A percentile compares a stretch with the other conserved stretches of the same genome.
These are phyloP conservation scores for Butyriboletus loyo DNA, from an alignment of 768 basidiomycete genomes.

Conservation along the genomic window DNA sequence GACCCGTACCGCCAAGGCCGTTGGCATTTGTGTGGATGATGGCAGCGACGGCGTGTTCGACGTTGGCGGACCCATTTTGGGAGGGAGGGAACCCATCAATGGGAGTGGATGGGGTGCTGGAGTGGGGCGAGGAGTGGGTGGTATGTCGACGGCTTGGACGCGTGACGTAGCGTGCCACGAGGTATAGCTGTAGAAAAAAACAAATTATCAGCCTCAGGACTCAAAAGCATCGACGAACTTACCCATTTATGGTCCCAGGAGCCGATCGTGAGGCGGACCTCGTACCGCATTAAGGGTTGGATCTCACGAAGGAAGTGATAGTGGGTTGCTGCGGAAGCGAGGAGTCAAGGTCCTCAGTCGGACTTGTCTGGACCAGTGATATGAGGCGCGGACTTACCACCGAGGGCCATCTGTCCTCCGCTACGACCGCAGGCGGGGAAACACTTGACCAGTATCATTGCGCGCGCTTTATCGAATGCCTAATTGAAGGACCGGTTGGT, in stretches of 20 bases:
- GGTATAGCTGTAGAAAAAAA: conserved; percentile 46
- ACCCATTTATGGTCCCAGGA: conserved; percentile 84
- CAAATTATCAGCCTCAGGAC: neutral
- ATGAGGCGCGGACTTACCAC: conserved; percentile 23
- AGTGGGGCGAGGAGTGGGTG: conserved; percentile 18
- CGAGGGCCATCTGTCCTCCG: conserved; percentile 63
- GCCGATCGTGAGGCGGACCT: conserved; percentile 54
- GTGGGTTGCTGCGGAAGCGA: conserved; percentile 48
- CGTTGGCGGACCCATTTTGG: conserved; percentile 7
- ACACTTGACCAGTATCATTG: conserved; percentile 44
- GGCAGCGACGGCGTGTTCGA: conserved; percentile 16
- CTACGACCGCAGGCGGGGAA: conserved; percentile 58
- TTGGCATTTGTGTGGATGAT: conserved; percentile 1
- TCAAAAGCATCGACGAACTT: conserved; percentile 17
- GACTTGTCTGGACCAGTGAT: neutral
- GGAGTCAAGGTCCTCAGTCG: neutral
- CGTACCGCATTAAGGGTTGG: conserved; percentile 56
- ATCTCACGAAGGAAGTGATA: conserved; percentile 72
- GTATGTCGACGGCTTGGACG: conserved; percentile 34
- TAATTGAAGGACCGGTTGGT: conserved; percentile 8
- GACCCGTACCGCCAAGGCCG: neutral
- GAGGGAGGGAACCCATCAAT: neutral
- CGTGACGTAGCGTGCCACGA: conserved; percentile 62
- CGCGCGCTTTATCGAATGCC: conserved; percentile 47
- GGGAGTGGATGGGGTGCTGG: conserved; percentile 27